Conservation (phyloP, 1,284 basidiomycete species). For the Ustilago vetiveriae region DNA sequence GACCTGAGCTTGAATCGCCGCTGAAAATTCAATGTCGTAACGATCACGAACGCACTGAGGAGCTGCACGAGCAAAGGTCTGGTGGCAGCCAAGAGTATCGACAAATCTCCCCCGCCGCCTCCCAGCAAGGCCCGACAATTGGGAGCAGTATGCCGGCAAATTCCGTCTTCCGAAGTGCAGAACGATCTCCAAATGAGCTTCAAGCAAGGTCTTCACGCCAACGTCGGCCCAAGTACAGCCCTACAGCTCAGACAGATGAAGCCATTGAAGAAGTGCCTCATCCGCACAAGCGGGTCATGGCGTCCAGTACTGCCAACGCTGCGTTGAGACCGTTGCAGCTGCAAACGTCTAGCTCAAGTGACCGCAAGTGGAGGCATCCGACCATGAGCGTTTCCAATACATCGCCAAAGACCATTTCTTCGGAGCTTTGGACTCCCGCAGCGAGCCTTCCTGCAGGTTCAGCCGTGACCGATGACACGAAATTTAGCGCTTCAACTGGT, state of each 20-base stretch:
- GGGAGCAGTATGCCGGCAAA: too few species aligned
- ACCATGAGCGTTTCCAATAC: conserved; percentile 15
- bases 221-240: too few species aligned
- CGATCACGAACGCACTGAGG: neutral
- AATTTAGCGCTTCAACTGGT: neutral
- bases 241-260: too few species aligned
- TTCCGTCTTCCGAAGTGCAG: too few species aligned
- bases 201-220: too few species aligned
- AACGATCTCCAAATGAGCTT: too few species aligned
- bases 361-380: conserved; percentile 1
- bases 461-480: conserved; percentile 17
- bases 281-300: too few species aligned
- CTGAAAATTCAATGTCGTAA: too few species aligned
- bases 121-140: too few species aligned
- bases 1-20: neutral
- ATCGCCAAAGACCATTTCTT: conserved; percentile 6
- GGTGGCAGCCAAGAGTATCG: neutral
- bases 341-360: neutral
- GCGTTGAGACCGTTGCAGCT: conserved; percentile 10
- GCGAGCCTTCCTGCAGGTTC: conserved; percentile 16
- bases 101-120: too few species aligned
- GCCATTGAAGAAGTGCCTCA: too few species aligned
- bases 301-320: neutral
- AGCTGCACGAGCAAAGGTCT: neutral
- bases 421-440: conserved; percentile 24